phyloP scores from a whole-genome alignment of 768 basidiomycete genomes.

The Lanmaoa pseudosensibilis region DNA sequence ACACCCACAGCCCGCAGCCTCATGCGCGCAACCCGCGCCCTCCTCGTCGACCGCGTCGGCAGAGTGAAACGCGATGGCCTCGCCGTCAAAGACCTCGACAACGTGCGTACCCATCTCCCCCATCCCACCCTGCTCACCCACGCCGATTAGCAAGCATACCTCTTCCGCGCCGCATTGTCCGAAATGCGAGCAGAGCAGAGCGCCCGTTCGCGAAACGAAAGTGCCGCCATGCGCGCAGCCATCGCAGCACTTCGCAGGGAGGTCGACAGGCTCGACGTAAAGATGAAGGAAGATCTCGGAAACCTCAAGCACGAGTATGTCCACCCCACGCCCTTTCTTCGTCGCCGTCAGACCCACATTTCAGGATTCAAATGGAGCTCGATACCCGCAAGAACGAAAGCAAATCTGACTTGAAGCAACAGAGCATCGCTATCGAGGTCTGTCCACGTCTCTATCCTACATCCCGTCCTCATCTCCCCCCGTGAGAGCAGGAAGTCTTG shows the following conservation, averaged over 20 bases:
- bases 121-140: not conserved
- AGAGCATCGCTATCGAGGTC: conserved; percentile 85
- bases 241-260: conserved; percentile 81
- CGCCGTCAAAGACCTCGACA: conserved; percentile 76
- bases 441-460: conserved; percentile 8
- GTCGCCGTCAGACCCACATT: not conserved
- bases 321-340: not conserved
- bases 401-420: conserved; percentile 76
- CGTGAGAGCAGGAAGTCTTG: conserved; percentile 56
- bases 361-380: conserved; percentile 93
- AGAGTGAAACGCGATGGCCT: conserved; percentile 71
- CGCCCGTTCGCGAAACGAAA: conserved; percentile 80
- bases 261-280: conserved; percentile 79
- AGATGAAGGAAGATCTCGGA: conserved; percentile 91
- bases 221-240: conserved; percentile 74
- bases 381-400: conserved; percentile 92
- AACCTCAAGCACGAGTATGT: conserved; percentile 91
- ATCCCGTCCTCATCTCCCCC: not conserved
- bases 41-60: conserved; percentile 74
- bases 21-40: conserved; percentile 80
- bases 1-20: conserved; percentile 71
- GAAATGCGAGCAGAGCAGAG: conserved; percentile 87
- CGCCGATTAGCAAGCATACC: conserved; percentile 78
- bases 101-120: conserved; percentile 46
- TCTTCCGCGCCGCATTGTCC: conserved; percentile 90